Conservation (phyloP, 805 yeast species). For the Lipomyces sp. region DNA sequence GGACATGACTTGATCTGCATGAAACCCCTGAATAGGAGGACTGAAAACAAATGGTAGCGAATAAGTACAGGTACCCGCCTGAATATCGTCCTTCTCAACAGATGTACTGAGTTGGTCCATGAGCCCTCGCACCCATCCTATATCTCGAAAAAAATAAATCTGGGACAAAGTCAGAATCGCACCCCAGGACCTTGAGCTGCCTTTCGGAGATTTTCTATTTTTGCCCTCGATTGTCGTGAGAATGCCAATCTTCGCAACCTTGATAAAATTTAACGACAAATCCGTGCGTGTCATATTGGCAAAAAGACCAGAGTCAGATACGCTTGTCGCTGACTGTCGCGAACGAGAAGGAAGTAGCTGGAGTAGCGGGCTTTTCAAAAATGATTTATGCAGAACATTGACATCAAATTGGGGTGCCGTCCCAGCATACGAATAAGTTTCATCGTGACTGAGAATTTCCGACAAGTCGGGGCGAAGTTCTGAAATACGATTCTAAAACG, state of each 20-base stretch:
- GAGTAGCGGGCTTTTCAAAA: conserved; percentile 36
- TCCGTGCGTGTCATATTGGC: too few species aligned
- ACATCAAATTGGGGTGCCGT: conserved; percentile 32
- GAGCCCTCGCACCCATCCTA: conserved; percentile 37
- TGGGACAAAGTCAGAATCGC: conserved; percentile 43
- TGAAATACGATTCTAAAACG: conserved; percentile 34
- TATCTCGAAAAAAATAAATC: conserved; percentile 43
- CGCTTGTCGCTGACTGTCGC: conserved; percentile 33
- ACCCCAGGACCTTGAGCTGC: conserved; percentile 43
- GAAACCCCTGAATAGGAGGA: conserved; percentile 41
- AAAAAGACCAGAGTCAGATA: too few species aligned
- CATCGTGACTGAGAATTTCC: conserved; percentile 30
- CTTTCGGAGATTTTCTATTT: conserved; percentile 35
- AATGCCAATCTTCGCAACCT: conserved; percentile 42
- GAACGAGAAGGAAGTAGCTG: conserved; percentile 41
- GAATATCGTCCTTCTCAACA: conserved; percentile 3
- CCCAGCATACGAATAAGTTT: conserved; percentile 34
- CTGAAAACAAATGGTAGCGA: conserved; percentile 27
- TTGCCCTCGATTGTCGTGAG: conserved; percentile 38
- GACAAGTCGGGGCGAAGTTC: conserved; percentile 38
- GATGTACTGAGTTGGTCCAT: conserved; percentile 28
- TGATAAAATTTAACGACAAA: conserved; percentile 30
- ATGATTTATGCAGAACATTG: conserved; percentile 32
- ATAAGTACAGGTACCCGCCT: background rate
- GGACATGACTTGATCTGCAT: conserved; percentile 38